Conservation (phyloP, 305 asterid species). For the Fraxinus floribunda region DNA sequence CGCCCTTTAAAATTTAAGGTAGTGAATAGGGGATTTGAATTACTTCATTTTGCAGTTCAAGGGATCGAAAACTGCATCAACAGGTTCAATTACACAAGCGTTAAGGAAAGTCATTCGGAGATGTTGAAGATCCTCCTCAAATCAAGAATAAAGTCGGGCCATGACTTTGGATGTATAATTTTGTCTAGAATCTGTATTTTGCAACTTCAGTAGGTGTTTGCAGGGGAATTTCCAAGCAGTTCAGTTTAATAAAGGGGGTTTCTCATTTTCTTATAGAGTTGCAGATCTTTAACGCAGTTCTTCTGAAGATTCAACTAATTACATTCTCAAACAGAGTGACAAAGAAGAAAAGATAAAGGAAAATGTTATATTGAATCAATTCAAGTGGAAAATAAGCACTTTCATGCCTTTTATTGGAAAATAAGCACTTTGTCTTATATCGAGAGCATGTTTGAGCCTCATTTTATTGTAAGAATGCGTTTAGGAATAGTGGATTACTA, state of each 20-base stretch:
- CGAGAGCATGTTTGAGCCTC: background rate
- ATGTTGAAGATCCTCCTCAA: conserved; percentile 33
- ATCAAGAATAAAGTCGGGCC: background rate
- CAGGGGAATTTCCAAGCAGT: conserved; percentile 13
- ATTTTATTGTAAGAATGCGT: background rate
- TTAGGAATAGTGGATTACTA: background rate
- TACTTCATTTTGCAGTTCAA: conserved; percentile 36
- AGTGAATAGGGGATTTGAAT: background rate
- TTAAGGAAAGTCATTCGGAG: conserved; percentile 45
- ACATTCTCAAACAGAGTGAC: background rate
- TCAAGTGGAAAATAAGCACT: background rate
- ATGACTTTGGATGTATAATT: conserved; percentile 17
- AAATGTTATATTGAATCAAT: background rate
- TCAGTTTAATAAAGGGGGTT: conserved; percentile 3
- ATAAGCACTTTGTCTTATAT: background rate
- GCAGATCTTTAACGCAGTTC: background rate
- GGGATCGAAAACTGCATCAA: conserved; percentile 57
- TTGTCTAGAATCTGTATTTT: conserved; percentile 23
- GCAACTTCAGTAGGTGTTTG: background rate
- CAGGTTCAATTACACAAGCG: conserved; percentile 53
- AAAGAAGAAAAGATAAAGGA: background rate
- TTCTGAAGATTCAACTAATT: background rate
- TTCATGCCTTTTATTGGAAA: background rate
- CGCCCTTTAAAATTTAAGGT: background rate
- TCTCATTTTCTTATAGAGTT: conserved; percentile 5